phyloP scores from a whole-genome alignment of 257 asterid genomes.

The Scutellaria barbata region DNA sequence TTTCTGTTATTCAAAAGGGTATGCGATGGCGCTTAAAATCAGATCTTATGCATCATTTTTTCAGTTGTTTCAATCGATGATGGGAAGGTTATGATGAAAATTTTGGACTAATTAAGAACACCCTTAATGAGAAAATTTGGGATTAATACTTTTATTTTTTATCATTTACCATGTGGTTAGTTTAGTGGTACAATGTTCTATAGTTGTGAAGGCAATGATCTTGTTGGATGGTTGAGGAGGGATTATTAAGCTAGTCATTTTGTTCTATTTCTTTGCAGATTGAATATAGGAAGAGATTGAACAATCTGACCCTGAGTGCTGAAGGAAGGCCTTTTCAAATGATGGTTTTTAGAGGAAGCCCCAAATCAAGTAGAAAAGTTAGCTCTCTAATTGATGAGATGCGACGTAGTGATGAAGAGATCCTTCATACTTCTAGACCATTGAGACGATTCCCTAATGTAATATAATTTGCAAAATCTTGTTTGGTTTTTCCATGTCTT shows the following conservation, averaged over 20 bases:
- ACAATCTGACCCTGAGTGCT: slow-evolving; percentile 56
- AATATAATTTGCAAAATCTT: neutral
- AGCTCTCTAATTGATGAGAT: slow-evolving; percentile 58
- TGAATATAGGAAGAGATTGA: slow-evolving; percentile 53
- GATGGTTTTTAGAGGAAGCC: slow-evolving; percentile 92
- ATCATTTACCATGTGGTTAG: slow-evolving; percentile 6
- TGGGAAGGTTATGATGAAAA: neutral
- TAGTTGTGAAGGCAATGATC: slow-evolving; percentile 2
- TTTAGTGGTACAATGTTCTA: neutral
- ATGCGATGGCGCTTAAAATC: neutral
- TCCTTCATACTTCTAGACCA: slow-evolving; percentile 32
- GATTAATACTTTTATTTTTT: too few species aligned
- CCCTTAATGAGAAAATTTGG: too few species aligned
- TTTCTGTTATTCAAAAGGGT: neutral
- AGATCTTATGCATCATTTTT: neutral
- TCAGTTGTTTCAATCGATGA: neutral
- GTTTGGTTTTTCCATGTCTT: neutral
- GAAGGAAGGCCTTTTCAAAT: slow-evolving; percentile 84
- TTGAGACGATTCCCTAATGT: slow-evolving; percentile 64
- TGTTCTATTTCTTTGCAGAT: slow-evolving; percentile 37
- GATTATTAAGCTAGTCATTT: slow-evolving; percentile 16
- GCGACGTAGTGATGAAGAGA: slow-evolving; percentile 50
- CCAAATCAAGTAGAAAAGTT: slow-evolving; percentile 59
- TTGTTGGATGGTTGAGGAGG: slow-evolving; percentile 3
- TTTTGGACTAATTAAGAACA: too few species aligned